These are phyloP conservation scores for Leccinum fuscescens DNA, from an alignment of 1,284 basidiomycete species.

Conservation along the genomic window DNA sequence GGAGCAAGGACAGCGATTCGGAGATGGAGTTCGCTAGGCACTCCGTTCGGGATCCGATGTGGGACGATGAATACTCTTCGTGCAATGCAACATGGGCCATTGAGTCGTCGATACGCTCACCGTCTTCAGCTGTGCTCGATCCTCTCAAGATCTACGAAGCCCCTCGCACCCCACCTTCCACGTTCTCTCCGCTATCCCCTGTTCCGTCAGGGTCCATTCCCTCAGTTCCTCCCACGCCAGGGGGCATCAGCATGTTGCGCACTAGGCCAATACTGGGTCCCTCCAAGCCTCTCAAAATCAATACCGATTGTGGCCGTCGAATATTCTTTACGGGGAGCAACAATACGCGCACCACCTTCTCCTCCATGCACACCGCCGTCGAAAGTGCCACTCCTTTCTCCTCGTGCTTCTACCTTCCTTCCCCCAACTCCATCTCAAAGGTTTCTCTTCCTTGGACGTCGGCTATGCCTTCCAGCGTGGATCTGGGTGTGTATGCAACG, in stretches of 20 bases:
- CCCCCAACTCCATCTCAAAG: conserved; percentile 43
- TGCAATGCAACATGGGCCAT: conserved; percentile 44
- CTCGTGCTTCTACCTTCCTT: conserved; percentile 52
- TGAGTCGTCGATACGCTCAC: conserved; percentile 40
- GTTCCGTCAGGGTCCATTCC: conserved; percentile 39
- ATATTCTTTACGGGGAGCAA: conserved; percentile 53
- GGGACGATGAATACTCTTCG: conserved; percentile 40
- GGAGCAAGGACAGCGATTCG: conserved; percentile 66
- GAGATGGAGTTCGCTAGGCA: conserved; percentile 60
- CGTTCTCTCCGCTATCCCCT: conserved; percentile 40
- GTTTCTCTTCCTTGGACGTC: conserved; percentile 34
- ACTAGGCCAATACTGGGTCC: conserved; percentile 34
- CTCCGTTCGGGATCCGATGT: conserved; percentile 39
- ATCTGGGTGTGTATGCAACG: conserved; percentile 39
- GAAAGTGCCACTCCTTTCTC: conserved; percentile 54
- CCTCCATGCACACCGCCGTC: conserved; percentile 72
- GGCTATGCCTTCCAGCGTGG: conserved; percentile 41
- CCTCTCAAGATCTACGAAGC: conserved; percentile 35
- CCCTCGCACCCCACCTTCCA: conserved; percentile 35
- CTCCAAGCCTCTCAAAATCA: conserved; percentile 54
- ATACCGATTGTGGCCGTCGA: conserved; percentile 53
- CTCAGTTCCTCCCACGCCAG: conserved; percentile 52
- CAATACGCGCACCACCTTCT: conserved; percentile 50
- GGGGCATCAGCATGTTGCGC: conserved; percentile 42
- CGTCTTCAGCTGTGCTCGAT: conserved; percentile 29